Evolutionary conservation across 169 alveolate species (phyloP), one percentile per base, ranked within the genome.

Genomic region (Plasmodium chabaudi): DNA sequence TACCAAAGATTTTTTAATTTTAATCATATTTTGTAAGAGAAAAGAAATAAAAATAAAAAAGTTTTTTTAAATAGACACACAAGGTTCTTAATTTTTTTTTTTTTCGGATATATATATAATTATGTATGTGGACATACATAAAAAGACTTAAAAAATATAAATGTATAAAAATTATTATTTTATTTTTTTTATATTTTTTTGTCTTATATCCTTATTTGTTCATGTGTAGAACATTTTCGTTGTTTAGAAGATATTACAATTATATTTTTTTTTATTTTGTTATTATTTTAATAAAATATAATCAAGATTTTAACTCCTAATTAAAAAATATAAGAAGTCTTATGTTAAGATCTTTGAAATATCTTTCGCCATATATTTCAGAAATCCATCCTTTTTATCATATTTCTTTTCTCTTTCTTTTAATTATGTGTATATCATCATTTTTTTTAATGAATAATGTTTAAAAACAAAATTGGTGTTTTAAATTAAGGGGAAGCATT

Each of bases 301-400:
- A 71, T 71, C 34, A 71, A 71, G 86, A 71, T 71, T 71, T 23
- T 13, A 71, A 44, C 84, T 71, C 39, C 84, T 71, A 77, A 77
- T 64, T 57, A 19, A 51, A 65, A 79, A 65, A 67, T 59, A 69
- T 51, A 64, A 79, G 55, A 67, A 53, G 15, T 15, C 46, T 59
- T 44, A 5, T 13, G 72, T n/a, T 15, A 57, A 49, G 82, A 79
- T 65, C 53, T 67, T 21, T 69, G 84, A 79, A 79, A 79, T 79
- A 79, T 27, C 89, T 79, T 79, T 79, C 89, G 89, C 89, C 89
- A 79, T 56, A 55, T 79, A 64, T 65, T 79, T 79, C 57, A 44
- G 10, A 64, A 70, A 65, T 79, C 69, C 61, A 25, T 44, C 42
- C 51, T 27, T 61, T 59, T 79, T 65, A 65, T 64, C 55, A 53